A percentile compares a stretch with the other conserved stretches of the same genome.
Conservation (phyloP, 208 protist genomes). For the Trypanosoma scelopori region DNA sequence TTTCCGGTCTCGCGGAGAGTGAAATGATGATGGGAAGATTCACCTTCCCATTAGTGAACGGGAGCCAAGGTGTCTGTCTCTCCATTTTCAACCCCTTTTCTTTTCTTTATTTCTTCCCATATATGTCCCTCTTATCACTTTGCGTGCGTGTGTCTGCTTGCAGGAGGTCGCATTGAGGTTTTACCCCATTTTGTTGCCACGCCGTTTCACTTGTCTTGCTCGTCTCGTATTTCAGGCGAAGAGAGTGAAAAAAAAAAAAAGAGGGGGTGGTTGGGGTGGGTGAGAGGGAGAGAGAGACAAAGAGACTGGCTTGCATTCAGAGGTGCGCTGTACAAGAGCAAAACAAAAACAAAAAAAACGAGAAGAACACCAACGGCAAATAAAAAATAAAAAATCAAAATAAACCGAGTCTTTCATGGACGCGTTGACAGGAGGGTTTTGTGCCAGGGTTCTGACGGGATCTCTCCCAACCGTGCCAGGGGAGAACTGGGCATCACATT, state of each 20-base stretch:
- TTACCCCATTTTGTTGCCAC: too few species aligned
- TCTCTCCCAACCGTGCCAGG: conserved; percentile 23
- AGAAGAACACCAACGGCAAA: neutral
- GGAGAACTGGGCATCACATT: conserved; percentile 27
- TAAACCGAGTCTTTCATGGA: conserved; percentile 34
- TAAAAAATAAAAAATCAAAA: neutral
- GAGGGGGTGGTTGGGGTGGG: neutral
- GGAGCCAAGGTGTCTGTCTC: neutral
- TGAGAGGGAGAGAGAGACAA: neutral
- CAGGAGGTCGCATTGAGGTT: neutral
- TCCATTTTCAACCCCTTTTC: neutral
- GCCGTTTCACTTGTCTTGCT: neutral
- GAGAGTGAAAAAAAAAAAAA: neutral
- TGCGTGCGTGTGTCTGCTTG: too few species aligned
- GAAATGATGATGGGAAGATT: too few species aligned
- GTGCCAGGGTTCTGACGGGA: conserved; percentile 32
- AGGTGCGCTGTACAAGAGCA: neutral
- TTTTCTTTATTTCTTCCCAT: conserved; percentile 1
- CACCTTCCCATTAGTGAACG: too few species aligned
- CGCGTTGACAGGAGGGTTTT: conserved; percentile 57
- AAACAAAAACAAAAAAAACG: neutral
- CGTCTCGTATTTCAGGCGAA: neutral
- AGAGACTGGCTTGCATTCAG: neutral
- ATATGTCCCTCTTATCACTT: too few species aligned
- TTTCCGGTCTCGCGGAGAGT: too few species aligned